Percentiles rank a stretch among this genome's conserved stretches.
phyloP scores from a whole-genome alignment of 1,284 basidiomycete genomes.

The Rhizoctonia solani region DNA sequence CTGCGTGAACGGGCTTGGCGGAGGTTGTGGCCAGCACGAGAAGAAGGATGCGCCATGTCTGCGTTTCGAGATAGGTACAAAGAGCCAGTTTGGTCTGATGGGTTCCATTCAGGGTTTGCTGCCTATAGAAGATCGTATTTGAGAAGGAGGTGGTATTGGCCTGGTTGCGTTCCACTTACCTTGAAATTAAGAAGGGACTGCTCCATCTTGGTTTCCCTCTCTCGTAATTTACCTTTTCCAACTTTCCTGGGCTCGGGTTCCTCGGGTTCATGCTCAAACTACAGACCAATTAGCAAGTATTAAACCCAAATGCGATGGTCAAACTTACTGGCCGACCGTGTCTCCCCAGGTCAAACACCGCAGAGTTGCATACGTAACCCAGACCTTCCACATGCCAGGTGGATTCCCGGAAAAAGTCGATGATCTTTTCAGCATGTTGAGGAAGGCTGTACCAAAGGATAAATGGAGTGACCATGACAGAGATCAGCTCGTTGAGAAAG shows the following conservation, averaged over 20 bases:
- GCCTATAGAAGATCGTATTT: conserved; percentile 52
- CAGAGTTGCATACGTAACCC: conserved; percentile 97
- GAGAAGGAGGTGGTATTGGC: not conserved
- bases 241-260: not conserved
- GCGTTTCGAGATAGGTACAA: conserved; percentile 83
- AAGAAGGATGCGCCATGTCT: conserved; percentile 52
- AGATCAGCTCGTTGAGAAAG: conserved; percentile 86
- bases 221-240: not conserved
- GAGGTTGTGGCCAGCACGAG: conserved; percentile 23
- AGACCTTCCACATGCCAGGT: conserved; percentile 95
- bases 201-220: conserved; percentile 95
- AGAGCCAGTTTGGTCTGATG: conserved; percentile 81
- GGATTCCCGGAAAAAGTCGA: conserved; percentile 97
- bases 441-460: conserved; percentile 93
- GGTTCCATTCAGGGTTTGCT: conserved; percentile 93
- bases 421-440: conserved; percentile 80
- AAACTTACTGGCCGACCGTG: conserved; percentile 82
- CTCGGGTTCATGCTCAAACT: not conserved
- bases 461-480: conserved; percentile 92
- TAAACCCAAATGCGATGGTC: conserved; percentile 35
- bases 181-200: conserved; percentile 97
- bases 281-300: not conserved
- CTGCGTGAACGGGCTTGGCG: conserved; percentile 17
- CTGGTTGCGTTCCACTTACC: conserved; percentile 46
- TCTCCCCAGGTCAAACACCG: conserved; percentile 94